Conservation (phyloP, 1,284 basidiomycete species). For the Fomitiporia mediterranea region DNA sequence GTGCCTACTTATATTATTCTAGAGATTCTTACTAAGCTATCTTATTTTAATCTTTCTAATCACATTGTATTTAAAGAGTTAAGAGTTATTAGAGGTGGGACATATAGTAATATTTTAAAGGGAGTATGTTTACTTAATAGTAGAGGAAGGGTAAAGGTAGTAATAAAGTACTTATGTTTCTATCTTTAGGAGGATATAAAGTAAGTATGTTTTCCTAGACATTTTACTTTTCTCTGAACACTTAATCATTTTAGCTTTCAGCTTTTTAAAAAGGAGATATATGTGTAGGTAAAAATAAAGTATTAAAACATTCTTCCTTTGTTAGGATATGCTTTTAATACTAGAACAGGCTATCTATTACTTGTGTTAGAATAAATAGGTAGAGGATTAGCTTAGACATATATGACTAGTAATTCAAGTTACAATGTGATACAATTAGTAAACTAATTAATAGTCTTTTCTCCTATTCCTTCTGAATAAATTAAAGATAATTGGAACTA, state of each 20-base stretch:
- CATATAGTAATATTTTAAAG: no score
- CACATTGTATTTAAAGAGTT: no score
- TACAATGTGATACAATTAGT: neutral
- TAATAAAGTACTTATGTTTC: no score
- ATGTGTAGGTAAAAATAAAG: constrained; percentile 8
- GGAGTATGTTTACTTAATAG: no score
- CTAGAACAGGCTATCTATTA: neutral
- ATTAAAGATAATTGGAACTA: neutral
- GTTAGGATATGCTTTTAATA: neutral
- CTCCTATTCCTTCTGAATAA: neutral
- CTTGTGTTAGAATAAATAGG: constrained; percentile 14
- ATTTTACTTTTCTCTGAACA: no score
- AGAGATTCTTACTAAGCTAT: no score
- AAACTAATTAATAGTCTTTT: neutral
- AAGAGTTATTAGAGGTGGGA: no score
- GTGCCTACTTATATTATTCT: no score
- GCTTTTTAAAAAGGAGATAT: constrained; percentile 5
- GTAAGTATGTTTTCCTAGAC: no score
- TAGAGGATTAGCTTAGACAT: constrained; percentile 2
- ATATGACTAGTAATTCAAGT: neutral
- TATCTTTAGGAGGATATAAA: no score
- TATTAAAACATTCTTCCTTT: constrained; percentile 8
- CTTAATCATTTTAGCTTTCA: neutral
- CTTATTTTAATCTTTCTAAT: no score
- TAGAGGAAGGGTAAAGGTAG: no score